These are phyloP conservation scores for Cryptococcus sp. DNA, from an alignment of 1,284 basidiomycete species.

Conservation along the genomic window DNA sequence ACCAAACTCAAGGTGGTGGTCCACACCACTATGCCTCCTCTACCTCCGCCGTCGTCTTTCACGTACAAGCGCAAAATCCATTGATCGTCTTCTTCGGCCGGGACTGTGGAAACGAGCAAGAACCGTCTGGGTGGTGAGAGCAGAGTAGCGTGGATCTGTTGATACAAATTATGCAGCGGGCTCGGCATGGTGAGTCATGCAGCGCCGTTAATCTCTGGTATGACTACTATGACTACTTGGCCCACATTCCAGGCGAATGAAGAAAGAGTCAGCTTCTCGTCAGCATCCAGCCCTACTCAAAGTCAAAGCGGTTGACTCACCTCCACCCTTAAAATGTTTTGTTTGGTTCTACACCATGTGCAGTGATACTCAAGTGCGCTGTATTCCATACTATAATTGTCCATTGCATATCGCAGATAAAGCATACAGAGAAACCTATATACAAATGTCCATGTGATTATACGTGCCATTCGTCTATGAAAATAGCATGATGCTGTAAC, in stretches of 20 bases:
- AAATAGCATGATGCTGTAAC: no score
- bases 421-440: background rate
- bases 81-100: background rate
- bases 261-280: no score
- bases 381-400: background rate
- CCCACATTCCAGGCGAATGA: no score
- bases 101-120: slow-evolving; percentile 3
- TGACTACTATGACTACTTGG: no score
- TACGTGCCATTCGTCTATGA: no score
- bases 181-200: background rate
- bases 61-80: slow-evolving; percentile 1
- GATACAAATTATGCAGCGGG: background rate
- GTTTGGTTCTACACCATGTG: background rate
- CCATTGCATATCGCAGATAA: background rate
- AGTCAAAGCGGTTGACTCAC: background rate
- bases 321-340: background rate
- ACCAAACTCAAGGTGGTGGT: no score
- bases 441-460: background rate
- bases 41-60: background rate
- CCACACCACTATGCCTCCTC: background rate
- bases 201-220: background rate
- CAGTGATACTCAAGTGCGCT: background rate
- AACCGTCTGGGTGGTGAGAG: slow-evolving; percentile 13
- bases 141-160: slow-evolving; percentile 12
- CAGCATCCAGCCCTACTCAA: no score